These are phyloP conservation scores for Brassica balearica DNA, from an alignment of 441 rosid genomes.

Conservation along the genomic window DNA sequence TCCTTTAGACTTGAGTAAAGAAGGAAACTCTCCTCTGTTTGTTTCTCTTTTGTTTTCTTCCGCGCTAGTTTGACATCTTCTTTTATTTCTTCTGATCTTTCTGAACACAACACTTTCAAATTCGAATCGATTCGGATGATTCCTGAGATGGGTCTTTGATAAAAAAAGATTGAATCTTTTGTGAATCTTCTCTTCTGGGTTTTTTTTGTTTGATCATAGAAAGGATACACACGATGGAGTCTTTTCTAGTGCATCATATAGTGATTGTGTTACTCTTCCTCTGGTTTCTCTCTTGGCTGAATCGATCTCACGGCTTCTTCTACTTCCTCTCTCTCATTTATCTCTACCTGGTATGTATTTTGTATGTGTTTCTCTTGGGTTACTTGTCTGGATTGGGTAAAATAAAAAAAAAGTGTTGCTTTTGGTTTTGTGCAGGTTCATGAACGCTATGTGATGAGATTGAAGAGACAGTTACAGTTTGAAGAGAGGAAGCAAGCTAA, in stretches of 20 bases:
- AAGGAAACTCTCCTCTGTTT: slow-evolving; percentile 8
- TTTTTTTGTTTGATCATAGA: background rate
- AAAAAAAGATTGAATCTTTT: background rate
- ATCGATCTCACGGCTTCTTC: slow-evolving; percentile 54
- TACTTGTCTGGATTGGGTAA: background rate
- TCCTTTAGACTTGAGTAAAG: background rate
- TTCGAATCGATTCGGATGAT: slow-evolving; percentile 17
- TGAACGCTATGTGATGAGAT: slow-evolving; percentile 68
- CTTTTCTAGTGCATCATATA: slow-evolving; percentile 68
- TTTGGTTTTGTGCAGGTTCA: slow-evolving; percentile 60
- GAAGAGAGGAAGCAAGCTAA: slow-evolving; percentile 70
- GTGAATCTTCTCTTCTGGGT: slow-evolving; percentile 30
- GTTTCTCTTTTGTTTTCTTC: slow-evolving; percentile 22
- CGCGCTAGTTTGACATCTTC: slow-evolving; percentile 1
- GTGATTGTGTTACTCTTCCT: slow-evolving; percentile 61
- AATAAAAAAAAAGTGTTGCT: background rate
- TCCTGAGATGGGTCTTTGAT: slow-evolving; percentile 18
- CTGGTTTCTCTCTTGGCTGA: slow-evolving; percentile 61
- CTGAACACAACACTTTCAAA: background rate
- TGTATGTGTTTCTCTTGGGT: background rate
- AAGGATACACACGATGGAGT: slow-evolving; percentile 41
- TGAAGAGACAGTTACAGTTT: slow-evolving; percentile 68
- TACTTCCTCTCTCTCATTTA: slow-evolving; percentile 66
- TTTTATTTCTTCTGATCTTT: background rate
- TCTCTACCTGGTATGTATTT: slow-evolving; percentile 65